phyloP scores from a whole-genome alignment of 1,139 yeast genomes.

The Nakaseomyces nivariensis region DNA sequence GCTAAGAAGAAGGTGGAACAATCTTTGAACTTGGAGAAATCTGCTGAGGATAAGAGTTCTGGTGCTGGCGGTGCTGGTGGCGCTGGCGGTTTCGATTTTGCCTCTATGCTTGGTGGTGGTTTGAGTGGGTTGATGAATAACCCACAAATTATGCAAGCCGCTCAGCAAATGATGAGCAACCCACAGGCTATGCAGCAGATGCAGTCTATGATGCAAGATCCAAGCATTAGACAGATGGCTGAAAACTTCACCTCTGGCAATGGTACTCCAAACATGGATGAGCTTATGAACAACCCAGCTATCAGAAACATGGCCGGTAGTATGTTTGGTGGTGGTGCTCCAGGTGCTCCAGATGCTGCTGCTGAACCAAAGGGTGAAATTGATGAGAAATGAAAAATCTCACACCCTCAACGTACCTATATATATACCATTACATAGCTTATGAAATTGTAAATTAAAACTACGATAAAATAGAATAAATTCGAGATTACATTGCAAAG shows the following conservation, averaged over 20 bases:
- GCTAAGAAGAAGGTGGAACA: constrained; percentile 80
- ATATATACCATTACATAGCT: too few species aligned
- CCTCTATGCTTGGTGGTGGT: constrained; percentile 54
- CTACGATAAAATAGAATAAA: neutral
- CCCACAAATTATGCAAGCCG: constrained; percentile 88
- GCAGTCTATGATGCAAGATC: constrained; percentile 69
- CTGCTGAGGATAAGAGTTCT: constrained; percentile 7
- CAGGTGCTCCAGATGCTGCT: constrained; percentile 2
- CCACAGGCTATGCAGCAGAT: constrained; percentile 70
- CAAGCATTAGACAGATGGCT: constrained; percentile 71
- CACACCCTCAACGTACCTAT: neutral
- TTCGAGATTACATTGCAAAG: neutral
- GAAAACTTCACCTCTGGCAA: constrained; percentile 54
- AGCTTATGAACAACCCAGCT: constrained; percentile 74
- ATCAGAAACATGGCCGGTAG: constrained; percentile 55
- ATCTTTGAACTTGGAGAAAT: constrained; percentile 40
- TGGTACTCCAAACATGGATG: constrained; percentile 51
- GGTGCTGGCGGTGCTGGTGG: constrained; percentile 23
- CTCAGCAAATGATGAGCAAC: constrained; percentile 85
- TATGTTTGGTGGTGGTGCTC: constrained; percentile 35
- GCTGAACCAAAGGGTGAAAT: constrained; percentile 5
- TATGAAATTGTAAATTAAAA: too few species aligned
- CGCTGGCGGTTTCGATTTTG: constrained; percentile 61
- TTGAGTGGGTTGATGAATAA: constrained; percentile 73
- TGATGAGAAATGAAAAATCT: neutral